These are phyloP conservation scores for Bretschneidera sinensis DNA, from an alignment of 345 rosid genomes.

Conservation along the genomic window DNA sequence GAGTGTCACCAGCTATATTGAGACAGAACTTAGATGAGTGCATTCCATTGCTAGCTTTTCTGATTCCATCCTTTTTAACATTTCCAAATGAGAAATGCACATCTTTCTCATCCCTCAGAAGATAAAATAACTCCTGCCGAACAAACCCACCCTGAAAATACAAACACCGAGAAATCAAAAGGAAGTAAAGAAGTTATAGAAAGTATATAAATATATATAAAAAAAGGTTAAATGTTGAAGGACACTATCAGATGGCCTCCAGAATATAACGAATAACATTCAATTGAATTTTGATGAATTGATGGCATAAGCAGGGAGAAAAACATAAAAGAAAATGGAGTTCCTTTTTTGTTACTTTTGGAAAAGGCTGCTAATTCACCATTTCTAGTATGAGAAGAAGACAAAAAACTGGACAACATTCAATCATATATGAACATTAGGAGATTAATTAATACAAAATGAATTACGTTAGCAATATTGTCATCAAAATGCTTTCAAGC, in stretches of 20 bases:
- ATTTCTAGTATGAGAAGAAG: too few relatives aligned
- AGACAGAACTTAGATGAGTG: conserved; percentile 84
- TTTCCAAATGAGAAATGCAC: conserved; percentile 89
- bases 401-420: background rate
- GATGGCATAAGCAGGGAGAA: too few relatives aligned
- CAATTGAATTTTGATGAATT: background rate
- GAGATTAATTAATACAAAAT: too few relatives aligned
- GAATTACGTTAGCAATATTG: too few relatives aligned
- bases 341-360: too few relatives aligned
- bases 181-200: too few relatives aligned
- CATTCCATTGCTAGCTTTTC: conserved; percentile 75
- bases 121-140: conserved; percentile 71
- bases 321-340: too few relatives aligned
- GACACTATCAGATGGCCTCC: background rate
- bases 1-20: conserved; percentile 96
- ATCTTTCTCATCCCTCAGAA: conserved; percentile 71
- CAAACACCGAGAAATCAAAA: conserved; percentile 3
- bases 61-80: conserved; percentile 59
- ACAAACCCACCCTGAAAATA: conserved; percentile 70
- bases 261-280: background rate
- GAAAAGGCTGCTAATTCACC: too few relatives aligned
- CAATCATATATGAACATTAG: background rate
- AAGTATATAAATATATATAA: background rate
- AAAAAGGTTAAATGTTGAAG: background rate
- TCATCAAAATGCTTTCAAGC: too few relatives aligned